Evolutionary conservation across 2,329 filamentous ascomycete species (phyloP), one percentile per base, ranked within the genome.

Genomic region (Apiospora phragmitis): DNA sequence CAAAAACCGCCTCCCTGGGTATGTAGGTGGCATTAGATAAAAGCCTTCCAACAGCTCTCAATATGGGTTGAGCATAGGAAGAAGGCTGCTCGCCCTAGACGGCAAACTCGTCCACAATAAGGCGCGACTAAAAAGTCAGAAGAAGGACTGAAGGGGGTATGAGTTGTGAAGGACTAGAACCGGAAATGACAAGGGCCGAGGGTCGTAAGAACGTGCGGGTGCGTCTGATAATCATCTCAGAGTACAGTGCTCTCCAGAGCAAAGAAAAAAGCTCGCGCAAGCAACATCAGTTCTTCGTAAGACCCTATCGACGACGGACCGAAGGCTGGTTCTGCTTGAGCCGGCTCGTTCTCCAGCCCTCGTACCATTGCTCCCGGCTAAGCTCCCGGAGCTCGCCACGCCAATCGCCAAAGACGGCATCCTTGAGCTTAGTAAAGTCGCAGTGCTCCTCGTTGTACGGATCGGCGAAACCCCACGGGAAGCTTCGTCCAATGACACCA

Each of bases 401-500:
- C 96, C 96, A 99, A 78, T 98, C 95, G 74, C 86, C 91, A 81
- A 99, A 99, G 42, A 99, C 93, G 9, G 92, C 91, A 71, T 98
- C 95, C 83, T 96, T 96, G 75, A 99, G 88, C 73, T 92, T 92
- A 70, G 93, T 86, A 81, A 98, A 99, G 82, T 99, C 96, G 83
- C 96, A 99, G 83, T 99, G 96, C 76, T 93, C 90, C 41, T 91
- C 87, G 77, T 98, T 92, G 84, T 96, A 95, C 0, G 96, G 96
- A 78, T 98, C 94, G 5, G 96, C 96, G 76, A 98, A 97, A 8
- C 96, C 96, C 96, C 96, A 99, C 0, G 96, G 93, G 80, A 98
- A 99, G 74, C 92, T 91, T 72, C 96, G 93, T 65, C 96, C 96
- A 72, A 97, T 84, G 21, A 93, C 86, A 42, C 88, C 89, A 11